Evolutionary conservation across 1,284 basidiomycete genomes (phyloP).

Genomic region (Melampsora abietis-canadensis): DNA sequence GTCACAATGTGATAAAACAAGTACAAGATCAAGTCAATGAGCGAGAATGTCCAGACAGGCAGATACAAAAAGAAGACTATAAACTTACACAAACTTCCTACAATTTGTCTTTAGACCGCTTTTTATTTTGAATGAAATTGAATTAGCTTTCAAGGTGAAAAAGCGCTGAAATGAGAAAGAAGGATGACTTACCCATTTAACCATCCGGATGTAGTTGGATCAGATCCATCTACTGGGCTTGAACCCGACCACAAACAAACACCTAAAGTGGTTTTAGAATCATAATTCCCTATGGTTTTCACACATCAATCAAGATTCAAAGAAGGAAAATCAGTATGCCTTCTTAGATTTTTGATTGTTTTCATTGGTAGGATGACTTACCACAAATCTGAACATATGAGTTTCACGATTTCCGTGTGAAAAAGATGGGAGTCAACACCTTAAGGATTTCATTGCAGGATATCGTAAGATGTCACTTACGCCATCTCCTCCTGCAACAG

Average conservation of each 20-base stretch:
- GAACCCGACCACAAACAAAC: not conserved
- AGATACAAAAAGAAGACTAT: not conserved
- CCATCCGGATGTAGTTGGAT: not conserved
- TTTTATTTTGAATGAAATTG: too few species aligned
- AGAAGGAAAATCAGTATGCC: not conserved
- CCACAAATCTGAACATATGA: not conserved
- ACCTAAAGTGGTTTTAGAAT: not conserved
- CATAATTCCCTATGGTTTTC: too few species aligned
- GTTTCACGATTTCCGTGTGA: not conserved
- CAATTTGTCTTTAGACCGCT: constrained; percentile 15
- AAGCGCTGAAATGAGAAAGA: not conserved
- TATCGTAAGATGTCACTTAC: not conserved
- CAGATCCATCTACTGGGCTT: not conserved
- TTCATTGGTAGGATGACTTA: not conserved
- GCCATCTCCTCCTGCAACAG: constrained; percentile 2
- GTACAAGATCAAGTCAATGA: not conserved
- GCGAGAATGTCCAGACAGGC: not conserved
- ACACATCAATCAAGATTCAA: not conserved
- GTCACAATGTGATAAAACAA: too few species aligned
- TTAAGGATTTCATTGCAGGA: not conserved
- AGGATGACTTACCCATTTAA: not conserved
- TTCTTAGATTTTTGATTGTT: not conserved
- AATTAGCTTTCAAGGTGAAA: not conserved
- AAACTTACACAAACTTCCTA: constrained; percentile 27
- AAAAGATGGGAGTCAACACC: not conserved